A percentile compares a stretch with the other conserved stretches of the same genome.
Conservation (phyloP, 1,284 basidiomycete species). For the Meripilus lineatus region DNA sequence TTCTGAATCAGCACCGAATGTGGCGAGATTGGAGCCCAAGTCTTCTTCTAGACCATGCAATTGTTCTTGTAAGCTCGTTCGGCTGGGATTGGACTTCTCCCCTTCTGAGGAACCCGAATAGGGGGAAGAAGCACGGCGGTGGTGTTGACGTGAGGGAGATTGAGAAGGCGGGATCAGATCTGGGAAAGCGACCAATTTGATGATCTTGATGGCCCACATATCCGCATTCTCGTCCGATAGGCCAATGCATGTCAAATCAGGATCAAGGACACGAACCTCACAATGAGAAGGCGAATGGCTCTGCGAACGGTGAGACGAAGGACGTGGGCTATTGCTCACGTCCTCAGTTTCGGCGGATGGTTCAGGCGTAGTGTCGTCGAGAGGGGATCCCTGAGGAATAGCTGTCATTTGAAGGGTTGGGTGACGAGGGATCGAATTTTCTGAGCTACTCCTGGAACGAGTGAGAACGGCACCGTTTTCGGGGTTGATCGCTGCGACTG, state of each 20-base stretch:
- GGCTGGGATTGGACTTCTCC: not conserved
- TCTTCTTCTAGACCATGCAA: not conserved
- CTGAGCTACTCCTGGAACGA: constrained; percentile 35
- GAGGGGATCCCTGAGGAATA: constrained; percentile 7
- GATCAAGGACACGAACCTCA: constrained; percentile 25
- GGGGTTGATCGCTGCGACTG: constrained; percentile 20
- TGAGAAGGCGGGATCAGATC: constrained; percentile 49
- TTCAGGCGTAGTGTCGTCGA: not conserved
- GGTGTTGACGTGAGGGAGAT: not conserved
- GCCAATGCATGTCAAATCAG: constrained; percentile 33
- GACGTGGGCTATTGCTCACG: constrained; percentile 5
- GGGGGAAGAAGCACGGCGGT: constrained; percentile 1
- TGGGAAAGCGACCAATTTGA: constrained; percentile 70
- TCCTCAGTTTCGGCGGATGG: constrained; percentile 7
- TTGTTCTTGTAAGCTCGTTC: too few species aligned
- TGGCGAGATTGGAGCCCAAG: constrained; percentile 8
- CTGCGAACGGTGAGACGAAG: constrained; percentile 15
- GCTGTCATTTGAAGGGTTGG: constrained; percentile 10
- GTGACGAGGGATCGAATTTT: constrained; percentile 17
- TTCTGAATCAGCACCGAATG: constrained; percentile 13
- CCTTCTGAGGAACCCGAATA: not conserved
- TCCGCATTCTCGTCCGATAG: constrained; percentile 56
- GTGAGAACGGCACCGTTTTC: constrained; percentile 41
- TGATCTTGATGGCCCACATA: constrained; percentile 67
- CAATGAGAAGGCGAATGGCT: constrained; percentile 26